Conservation (phyloP, 495 filamentous ascomycete genomes). For the Podospora conica region DNA sequence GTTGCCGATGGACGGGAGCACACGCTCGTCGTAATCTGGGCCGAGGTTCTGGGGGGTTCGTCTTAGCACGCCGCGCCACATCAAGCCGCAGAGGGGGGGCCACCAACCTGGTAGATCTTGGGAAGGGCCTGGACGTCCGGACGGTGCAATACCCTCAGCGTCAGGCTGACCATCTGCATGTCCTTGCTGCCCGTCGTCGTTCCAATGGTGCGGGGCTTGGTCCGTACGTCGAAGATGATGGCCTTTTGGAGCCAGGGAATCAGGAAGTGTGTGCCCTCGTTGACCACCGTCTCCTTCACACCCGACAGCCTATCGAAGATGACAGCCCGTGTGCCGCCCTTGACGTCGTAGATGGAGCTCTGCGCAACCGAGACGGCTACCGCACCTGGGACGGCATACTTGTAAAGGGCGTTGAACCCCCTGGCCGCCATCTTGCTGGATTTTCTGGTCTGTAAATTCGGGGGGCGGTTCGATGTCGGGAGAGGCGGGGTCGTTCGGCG, state of each 20-base stretch:
- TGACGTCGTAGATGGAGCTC: constrained; percentile 91
- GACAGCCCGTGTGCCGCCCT: constrained; percentile 87
- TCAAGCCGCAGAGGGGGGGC: neutral
- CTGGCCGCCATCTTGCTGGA: constrained; percentile 40
- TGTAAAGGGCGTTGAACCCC: constrained; percentile 58
- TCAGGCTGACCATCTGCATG: constrained; percentile 99
- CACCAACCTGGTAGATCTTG: constrained; percentile 97
- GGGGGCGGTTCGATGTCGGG: neutral
- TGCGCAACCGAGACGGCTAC: constrained; percentile 56
- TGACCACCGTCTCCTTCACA: constrained; percentile 86
- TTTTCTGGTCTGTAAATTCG: constrained; percentile 20
- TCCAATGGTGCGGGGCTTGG: constrained; percentile 91
- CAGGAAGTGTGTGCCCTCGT: constrained; percentile 96
- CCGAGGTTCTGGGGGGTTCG: constrained; percentile 59
- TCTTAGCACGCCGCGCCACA: neutral
- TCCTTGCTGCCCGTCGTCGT: constrained; percentile 99
- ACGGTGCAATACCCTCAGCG: constrained; percentile 87
- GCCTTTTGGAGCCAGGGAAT: constrained; percentile 92
- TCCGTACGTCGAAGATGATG: constrained; percentile 96
- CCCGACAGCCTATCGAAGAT: constrained; percentile 95
- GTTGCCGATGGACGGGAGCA: constrained; percentile 99
- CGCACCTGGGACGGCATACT: constrained; percentile 63
- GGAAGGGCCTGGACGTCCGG: constrained; percentile 89
- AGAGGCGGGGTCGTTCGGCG: constrained; percentile 8
- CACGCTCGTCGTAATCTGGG: constrained; percentile 97